Conservation (phyloP, 148 eudicot genomes). For the Bassia scoparia region DNA sequence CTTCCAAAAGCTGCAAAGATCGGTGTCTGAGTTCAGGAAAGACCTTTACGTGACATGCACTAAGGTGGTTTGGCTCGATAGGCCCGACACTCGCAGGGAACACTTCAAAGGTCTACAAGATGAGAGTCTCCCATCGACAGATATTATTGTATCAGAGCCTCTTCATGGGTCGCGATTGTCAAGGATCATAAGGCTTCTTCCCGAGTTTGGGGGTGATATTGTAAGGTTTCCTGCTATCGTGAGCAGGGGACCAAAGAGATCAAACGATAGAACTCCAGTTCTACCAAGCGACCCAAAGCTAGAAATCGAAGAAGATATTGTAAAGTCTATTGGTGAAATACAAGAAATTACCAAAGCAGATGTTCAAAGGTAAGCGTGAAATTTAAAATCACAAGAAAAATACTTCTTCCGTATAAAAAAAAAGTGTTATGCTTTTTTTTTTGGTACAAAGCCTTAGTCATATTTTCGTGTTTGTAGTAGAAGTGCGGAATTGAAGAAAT, state of each 20-base stretch:
- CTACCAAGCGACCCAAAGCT: background rate
- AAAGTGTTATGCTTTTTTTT: too few relatives aligned
- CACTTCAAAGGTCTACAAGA: conserved; percentile 42
- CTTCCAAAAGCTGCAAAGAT: conserved; percentile 43
- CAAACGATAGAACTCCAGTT: background rate
- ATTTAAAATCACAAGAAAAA: too few relatives aligned
- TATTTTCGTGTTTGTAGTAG: conserved; percentile 1
- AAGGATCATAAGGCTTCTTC: conserved; percentile 50
- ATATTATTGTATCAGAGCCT: conserved; percentile 57
- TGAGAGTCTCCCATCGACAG: conserved; percentile 49
- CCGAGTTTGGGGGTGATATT: conserved; percentile 58
- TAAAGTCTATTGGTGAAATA: background rate
- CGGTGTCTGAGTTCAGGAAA: conserved; percentile 60
- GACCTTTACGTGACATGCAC: conserved; percentile 32
- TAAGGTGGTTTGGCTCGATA: conserved; percentile 71
- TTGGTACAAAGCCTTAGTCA: background rate
- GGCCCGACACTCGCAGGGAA: conserved; percentile 34
- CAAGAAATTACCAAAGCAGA: background rate
- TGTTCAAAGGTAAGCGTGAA: background rate
- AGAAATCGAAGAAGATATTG: conserved; percentile 7
- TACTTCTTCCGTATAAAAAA: too few relatives aligned
- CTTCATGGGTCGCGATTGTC: conserved; percentile 68
- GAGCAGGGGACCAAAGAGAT: background rate
- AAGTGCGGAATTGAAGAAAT: conserved; percentile 10
- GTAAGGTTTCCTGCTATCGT: background rate